phyloP scores from a whole-genome alignment of 202 grass and related monocot genomes.

The Alloteropsis angusta region DNA sequence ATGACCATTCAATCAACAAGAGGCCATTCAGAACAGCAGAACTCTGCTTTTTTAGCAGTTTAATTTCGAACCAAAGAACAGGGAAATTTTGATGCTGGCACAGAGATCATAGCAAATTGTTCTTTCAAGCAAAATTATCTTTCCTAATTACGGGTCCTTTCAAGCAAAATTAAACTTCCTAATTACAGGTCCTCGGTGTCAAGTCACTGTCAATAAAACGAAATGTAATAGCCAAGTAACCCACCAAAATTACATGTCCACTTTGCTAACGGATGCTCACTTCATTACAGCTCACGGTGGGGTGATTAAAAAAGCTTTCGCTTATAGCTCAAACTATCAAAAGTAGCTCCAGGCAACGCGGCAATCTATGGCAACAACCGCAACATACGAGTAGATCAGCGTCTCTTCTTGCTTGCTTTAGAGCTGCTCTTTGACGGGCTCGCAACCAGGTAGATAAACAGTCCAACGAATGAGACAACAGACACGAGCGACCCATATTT shows the following conservation, averaged over 20 bases:
- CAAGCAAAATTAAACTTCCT: constrained; percentile 4
- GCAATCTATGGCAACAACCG: background rate
- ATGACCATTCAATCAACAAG: too few relatives aligned
- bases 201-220: constrained; percentile 2
- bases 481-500: constrained; percentile 74
- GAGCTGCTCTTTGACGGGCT: constrained; percentile 57
- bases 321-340: constrained; percentile 13
- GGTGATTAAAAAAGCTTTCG: constrained; percentile 29
- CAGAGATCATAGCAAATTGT: too few relatives aligned
- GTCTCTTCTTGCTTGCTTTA: constrained; percentile 80
- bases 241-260: constrained; percentile 21
- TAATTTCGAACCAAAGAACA: too few relatives aligned
- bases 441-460: constrained; percentile 65
- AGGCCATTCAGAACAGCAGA: too few relatives aligned
- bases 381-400: constrained; percentile 29
- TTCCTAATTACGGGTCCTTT: too few relatives aligned
- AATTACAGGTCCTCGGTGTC: background rate
- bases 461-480: constrained; percentile 49
- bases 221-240: constrained; percentile 14
- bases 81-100: too few relatives aligned
- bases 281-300: constrained; percentile 17
- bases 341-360: constrained; percentile 1
- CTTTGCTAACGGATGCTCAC: background rate
- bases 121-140: too few relatives aligned
- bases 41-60: too few relatives aligned